These are phyloP conservation scores for Naganishia albida DNA, from an alignment of 1,284 basidiomycete genomes.

Conservation along the genomic window DNA sequence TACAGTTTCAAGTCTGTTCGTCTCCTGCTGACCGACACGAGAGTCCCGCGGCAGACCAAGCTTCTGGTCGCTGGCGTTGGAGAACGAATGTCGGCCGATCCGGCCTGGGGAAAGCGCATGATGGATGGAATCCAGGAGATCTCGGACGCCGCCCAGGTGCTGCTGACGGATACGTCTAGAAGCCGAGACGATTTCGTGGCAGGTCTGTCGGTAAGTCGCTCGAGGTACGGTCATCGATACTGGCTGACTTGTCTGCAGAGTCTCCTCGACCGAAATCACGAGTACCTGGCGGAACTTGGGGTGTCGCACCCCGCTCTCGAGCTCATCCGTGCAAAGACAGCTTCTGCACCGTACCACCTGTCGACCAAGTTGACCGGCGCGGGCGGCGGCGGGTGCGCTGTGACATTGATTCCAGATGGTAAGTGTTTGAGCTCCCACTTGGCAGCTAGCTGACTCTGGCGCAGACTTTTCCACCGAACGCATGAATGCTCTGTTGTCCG, in stretches of 20 bases:
- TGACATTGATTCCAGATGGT: conserved; percentile 90
- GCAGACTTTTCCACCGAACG: conserved; percentile 18
- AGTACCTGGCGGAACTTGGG: conserved; percentile 79
- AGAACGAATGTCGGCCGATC: conserved; percentile 62
- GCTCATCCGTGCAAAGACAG: conserved; percentile 71
- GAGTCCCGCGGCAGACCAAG: conserved; percentile 90
- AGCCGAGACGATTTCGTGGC: conserved; percentile 64
- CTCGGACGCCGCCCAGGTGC: conserved; percentile 72
- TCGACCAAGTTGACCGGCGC: conserved; percentile 98
- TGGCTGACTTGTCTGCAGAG: conserved; percentile 56
- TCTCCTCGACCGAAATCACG: conserved; percentile 86
- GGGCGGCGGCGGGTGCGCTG: conserved; percentile 97
- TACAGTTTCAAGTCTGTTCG: conserved; percentile 66
- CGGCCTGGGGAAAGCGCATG: conserved; percentile 71
- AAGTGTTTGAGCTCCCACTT: conserved; percentile 31
- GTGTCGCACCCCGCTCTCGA: conserved; percentile 91
- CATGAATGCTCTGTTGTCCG: conserved; percentile 22
- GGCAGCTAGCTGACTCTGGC: not conserved
- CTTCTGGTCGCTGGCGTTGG: conserved; percentile 83
- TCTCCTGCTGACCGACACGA: conserved; percentile 91
- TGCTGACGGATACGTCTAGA: conserved; percentile 72
- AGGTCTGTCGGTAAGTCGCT: conserved; percentile 61
- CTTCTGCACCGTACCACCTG: conserved; percentile 65
- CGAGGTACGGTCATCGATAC: not conserved
- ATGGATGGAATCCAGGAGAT: conserved; percentile 77